A percentile compares a stretch with the other conserved stretches of the same genome.
phyloP scores from a whole-genome alignment of 2,329 filamentous ascomycete genomes.

The Talaromyces islandicus region DNA sequence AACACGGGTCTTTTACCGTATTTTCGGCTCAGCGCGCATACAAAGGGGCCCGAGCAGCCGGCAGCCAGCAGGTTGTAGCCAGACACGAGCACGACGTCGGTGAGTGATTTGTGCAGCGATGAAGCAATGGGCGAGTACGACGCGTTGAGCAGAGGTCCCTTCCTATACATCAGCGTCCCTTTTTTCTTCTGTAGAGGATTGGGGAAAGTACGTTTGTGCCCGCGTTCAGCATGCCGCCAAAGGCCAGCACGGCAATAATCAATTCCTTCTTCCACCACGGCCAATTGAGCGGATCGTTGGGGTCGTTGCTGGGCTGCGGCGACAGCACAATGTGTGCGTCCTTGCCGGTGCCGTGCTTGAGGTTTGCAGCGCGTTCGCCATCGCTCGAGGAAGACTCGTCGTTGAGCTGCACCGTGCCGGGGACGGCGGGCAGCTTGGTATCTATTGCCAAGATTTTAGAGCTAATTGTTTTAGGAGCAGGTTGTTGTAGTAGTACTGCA shows the following conservation, averaged over 20 bases:
- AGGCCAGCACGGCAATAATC: slow-evolving; percentile 2
- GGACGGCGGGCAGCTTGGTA: not conserved
- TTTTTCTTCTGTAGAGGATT: not conserved
- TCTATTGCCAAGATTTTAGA: not conserved
- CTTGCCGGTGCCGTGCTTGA: slow-evolving; percentile 15
- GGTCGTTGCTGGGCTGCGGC: slow-evolving; percentile 11
- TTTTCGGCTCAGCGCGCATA: slow-evolving; percentile 13
- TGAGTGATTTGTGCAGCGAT: slow-evolving; percentile 11
- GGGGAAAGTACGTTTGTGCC: slow-evolving; percentile 14
- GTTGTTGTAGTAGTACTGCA: not conserved
- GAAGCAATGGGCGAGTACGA: slow-evolving; percentile 15
- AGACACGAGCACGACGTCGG: slow-evolving; percentile 13
- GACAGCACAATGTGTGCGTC: slow-evolving; percentile 12
- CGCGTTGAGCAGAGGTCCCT: not conserved
- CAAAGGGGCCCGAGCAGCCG: slow-evolving; percentile 14
- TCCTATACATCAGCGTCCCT: not conserved
- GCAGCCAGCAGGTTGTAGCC: slow-evolving; percentile 17
- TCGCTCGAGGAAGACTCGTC: not conserved
- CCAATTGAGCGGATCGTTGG: slow-evolving; percentile 17
- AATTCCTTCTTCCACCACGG: slow-evolving; percentile 10
- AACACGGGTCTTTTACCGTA: slow-evolving; percentile 15
- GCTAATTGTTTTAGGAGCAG: not conserved
- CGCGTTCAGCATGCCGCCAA: slow-evolving; percentile 5
- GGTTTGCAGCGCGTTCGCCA: not conserved
- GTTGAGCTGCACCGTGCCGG: not conserved